phyloP scores from a whole-genome alignment of 441 rosid genomes.

The Hypseocharis bilobata region DNA sequence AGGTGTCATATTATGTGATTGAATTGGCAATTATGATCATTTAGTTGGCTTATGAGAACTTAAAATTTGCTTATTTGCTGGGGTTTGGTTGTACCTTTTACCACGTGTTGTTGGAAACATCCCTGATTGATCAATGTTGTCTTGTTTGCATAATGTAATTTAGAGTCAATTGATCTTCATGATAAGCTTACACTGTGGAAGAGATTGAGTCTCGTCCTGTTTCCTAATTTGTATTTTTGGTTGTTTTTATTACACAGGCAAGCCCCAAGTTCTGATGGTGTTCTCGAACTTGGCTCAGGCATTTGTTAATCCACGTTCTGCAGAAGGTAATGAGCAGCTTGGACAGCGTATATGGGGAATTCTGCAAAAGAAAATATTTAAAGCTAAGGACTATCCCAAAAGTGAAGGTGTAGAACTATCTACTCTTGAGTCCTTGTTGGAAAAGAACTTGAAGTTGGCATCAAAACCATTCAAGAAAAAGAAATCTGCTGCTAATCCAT shows the following conservation, averaged over 20 bases:
- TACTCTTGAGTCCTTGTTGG: conserved; percentile 52
- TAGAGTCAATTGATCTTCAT: not conserved
- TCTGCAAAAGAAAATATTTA: conserved; percentile 75
- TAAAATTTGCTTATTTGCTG: not conserved
- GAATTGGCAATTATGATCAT: not conserved
- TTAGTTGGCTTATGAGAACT: not conserved
- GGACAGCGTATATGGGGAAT: conserved; percentile 86
- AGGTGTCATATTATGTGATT: not conserved
- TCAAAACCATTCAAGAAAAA: conserved; percentile 82
- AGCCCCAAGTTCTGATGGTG: conserved; percentile 68
- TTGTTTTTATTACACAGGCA: conserved; percentile 35
- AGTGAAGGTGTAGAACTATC: conserved; percentile 43
- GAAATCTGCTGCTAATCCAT: conserved; percentile 44
- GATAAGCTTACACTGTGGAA: not conserved
- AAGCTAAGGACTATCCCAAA: conserved; percentile 64
- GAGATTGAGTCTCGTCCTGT: not conserved
- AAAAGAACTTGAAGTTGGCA: conserved; percentile 68
- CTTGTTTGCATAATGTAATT: not conserved
- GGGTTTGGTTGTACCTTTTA: not conserved
- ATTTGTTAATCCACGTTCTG: conserved; percentile 55
- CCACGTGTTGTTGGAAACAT: no score
- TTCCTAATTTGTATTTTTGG: not conserved
- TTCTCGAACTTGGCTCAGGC: conserved; percentile 68
- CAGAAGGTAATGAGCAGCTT: conserved; percentile 77
- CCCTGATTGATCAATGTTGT: not conserved